Base-by-base conservation (phyloP, 1,284 basidiomycete genomes). In the Ceratobasidium sp. region DNA sequence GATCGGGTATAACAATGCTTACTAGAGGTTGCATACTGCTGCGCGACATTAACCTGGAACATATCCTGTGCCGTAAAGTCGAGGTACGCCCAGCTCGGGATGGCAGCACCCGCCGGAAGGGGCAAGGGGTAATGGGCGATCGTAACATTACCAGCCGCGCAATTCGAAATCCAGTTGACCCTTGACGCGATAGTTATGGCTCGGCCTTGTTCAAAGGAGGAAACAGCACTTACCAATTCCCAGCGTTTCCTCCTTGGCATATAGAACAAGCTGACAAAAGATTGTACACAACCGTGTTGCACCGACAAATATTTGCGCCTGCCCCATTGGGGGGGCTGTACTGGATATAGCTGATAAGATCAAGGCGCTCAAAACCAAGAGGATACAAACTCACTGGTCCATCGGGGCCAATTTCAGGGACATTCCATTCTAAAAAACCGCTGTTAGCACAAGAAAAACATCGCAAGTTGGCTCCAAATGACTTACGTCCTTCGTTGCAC, bases 201-300 rank as follows among this genome's bases (percentile, higher is more conserved):
- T 13, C 13, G 43, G 39, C 6, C 13, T 9, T 63, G 31, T 59
- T 3, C n/a, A 16, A 37, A 27, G 4, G 62, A 66, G 29, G 3
- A 66, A n/a, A 34, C 27, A 53, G 7, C 16, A 22, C 48, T 7
- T 39, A 66, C 64, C 69, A 72, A 27, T 43, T 46, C 16, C 56
- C 69, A 34, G 34, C 56, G 11, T 22, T 34, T 34, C 75, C 76
- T 14, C 76, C 76, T 51, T 77, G 76, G 51, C 76, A 77, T 19
- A 68, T 34, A 7, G 74, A 66, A 58, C 76, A 77, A n/a, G 76
- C 76, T n/a, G 63, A 69, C 29, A 77, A 24, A 56, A 77, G 74
- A 29, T 75, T 71, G 64, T 75, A 77, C 54, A 65, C 64, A 16
- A 77, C 75, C 5, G 76, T 64, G 53, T 76, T 76, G 59, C 76